Base-by-base conservation (phyloP, 2,329 filamentous ascomycete genomes). In the Venturia pyrina region DNA sequence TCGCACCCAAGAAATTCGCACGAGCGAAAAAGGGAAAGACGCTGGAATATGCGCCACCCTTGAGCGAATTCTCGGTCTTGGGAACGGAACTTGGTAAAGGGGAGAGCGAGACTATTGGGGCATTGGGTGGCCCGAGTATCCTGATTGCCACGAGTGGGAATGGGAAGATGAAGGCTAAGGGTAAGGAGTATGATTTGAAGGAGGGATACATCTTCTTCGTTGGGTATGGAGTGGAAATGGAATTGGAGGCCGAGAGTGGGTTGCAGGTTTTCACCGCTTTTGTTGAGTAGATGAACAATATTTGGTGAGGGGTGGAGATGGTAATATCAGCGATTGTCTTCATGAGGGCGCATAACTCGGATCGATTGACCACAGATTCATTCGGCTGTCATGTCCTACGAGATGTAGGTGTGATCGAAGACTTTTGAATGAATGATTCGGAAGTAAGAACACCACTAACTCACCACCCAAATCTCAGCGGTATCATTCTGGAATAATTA, bases 61-160 rank as follows among this genome's bases (percentile, higher is more conserved):
- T 90, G 74, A 86, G 83, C 70, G 89, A 92, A 75, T 92, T 93
- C 71, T 83, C 86, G 69, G 84, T 92, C 77, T 75, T 91, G 13
- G 79, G 82, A 61, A 86, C 83, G 1, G 80, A 81, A 24, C 71
- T 92, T n/a, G 74, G 72, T 3, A 74, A 75, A 0, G 84, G 82
- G 0, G 85, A 89, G 70, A 81, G 75, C 46, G 89, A 92, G 69
- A 79, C 76, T 6, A 76, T 89, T 19, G 76, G 75, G 57, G 76
- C 79, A 1, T 76, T 87, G 24, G 78, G 81, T 0, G 89, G 88
- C 0, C 87, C 87, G 0, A 85, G 83, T 64, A 81, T 90, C 37
- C 73, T 88, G 71, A 81, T 90, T 65, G 82, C 86, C 2, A 88
- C 83, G 0, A 80, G 80, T 41, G 88, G 88, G 0, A 75, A 76